phyloP scores from a whole-genome alignment of 73 alveolate species.

The Uronychia setigera region DNA sequence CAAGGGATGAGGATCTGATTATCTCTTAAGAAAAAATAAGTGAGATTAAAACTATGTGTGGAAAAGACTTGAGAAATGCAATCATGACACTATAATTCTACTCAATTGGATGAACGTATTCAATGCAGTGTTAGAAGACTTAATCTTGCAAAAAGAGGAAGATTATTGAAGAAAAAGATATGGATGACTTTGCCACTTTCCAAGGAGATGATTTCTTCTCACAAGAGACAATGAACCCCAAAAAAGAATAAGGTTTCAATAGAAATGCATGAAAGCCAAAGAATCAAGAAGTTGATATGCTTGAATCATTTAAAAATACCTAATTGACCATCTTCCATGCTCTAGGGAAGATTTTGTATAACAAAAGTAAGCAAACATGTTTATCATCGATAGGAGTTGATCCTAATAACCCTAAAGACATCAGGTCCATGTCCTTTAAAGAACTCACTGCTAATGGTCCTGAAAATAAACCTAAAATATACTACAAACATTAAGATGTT shows the following conservation, averaged over 20 bases:
- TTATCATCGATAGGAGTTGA: constrained; percentile 26
- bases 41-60: constrained; percentile 8
- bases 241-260: background rate
- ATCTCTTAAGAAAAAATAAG: background rate
- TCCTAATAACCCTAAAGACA: constrained; percentile 17
- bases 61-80: constrained; percentile 51
- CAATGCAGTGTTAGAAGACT: background rate
- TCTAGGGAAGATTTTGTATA: constrained; percentile 57
- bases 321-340: constrained; percentile 55
- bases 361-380: constrained; percentile 41
- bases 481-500: constrained; percentile 33
- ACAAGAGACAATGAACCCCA: background rate
- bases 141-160: background rate
- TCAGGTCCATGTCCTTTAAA: constrained; percentile 5
- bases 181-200: background rate
- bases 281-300: background rate
- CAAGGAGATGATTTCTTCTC: background rate
- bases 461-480: constrained; percentile 39
- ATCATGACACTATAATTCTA: constrained; percentile 39
- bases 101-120: constrained; percentile 12
- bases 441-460: constrained; percentile 4
- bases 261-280: no score
- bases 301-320: constrained; percentile 13
- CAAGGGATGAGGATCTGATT: background rate
- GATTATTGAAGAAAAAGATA: background rate